Conservation (phyloP, 805 yeast genomes). For the Clavispora fructus region DNA sequence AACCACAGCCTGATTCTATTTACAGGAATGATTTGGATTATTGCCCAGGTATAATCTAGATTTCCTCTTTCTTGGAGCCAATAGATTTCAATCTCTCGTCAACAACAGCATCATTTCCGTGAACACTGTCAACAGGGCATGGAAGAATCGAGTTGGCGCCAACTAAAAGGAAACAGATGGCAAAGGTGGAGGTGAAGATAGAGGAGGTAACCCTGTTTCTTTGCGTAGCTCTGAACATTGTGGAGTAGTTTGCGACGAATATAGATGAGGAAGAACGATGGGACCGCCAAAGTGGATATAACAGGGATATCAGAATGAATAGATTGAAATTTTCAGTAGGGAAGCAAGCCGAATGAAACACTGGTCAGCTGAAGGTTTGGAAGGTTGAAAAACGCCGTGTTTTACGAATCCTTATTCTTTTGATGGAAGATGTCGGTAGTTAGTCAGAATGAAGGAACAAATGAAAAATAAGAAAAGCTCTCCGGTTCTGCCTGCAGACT, state of each 20-base stretch:
- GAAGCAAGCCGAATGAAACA: background rate
- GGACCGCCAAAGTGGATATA: background rate
- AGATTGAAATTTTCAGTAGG: background rate
- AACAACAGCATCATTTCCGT: constrained; percentile 36
- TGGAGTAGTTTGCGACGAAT: background rate
- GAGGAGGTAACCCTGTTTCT: constrained; percentile 57
- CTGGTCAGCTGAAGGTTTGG: background rate
- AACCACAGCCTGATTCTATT: background rate
- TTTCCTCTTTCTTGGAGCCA: background rate
- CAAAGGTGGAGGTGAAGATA: constrained; percentile 66
- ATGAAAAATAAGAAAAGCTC: background rate
- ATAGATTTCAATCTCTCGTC: constrained; percentile 23
- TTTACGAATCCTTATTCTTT: too few species aligned
- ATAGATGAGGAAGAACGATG: too few species aligned
- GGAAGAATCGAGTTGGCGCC: constrained; percentile 52
- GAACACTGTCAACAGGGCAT: constrained; percentile 39
- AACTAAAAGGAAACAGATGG: constrained; percentile 54
- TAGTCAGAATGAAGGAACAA: background rate
- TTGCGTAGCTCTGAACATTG: constrained; percentile 54
- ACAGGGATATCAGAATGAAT: background rate
- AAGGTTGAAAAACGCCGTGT: background rate
- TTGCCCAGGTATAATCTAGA: background rate
- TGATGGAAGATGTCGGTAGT: background rate
- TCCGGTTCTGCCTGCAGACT: constrained; percentile 1
- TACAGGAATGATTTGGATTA: background rate